These are phyloP conservation scores for Nakazawaea anatomiae DNA, from an alignment of 805 yeast genomes.

Conservation along the genomic window DNA sequence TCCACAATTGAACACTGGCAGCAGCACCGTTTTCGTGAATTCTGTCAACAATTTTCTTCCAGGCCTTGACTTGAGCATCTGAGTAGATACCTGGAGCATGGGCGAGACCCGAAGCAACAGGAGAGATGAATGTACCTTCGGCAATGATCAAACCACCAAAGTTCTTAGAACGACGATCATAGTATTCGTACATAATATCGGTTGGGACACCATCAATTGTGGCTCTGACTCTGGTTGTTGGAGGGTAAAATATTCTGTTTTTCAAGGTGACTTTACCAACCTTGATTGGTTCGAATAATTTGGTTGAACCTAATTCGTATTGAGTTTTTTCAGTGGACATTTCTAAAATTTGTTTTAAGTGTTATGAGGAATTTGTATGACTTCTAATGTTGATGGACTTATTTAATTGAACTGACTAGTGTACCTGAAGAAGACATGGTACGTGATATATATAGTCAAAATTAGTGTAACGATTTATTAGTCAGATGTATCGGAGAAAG, in stretches of 20 bases:
- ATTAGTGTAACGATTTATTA: no score
- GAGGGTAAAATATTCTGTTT: slow-evolving; percentile 28
- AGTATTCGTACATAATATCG: slow-evolving; percentile 38
- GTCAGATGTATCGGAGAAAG: no score
- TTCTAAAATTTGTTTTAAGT: neutral
- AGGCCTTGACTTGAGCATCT: slow-evolving; percentile 36
- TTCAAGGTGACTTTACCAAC: slow-evolving; percentile 30
- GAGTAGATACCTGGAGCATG: slow-evolving; percentile 39
- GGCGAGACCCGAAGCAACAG: slow-evolving; percentile 18
- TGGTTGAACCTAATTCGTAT: slow-evolving; percentile 2
- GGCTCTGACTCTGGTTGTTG: slow-evolving; percentile 15
- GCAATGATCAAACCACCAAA: slow-evolving; percentile 44
- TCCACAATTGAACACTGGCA: slow-evolving; percentile 40
- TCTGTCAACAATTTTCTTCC: slow-evolving; percentile 31
- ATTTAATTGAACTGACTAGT: no score
- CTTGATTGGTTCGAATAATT: slow-evolving; percentile 37
- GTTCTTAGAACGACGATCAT: slow-evolving; percentile 39
- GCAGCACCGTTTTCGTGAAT: slow-evolving; percentile 41
- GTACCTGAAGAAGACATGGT: no score
- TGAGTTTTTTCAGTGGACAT: neutral
- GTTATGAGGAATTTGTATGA: no score
- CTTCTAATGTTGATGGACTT: no score
- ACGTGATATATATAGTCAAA: no score
- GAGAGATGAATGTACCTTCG: slow-evolving; percentile 7
- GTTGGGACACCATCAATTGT: slow-evolving; percentile 30